Percentiles rank a stretch among this genome's conserved stretches.
phyloP scores from a whole-genome alignment of 768 basidiomycete genomes.

The Vararia minispora region DNA sequence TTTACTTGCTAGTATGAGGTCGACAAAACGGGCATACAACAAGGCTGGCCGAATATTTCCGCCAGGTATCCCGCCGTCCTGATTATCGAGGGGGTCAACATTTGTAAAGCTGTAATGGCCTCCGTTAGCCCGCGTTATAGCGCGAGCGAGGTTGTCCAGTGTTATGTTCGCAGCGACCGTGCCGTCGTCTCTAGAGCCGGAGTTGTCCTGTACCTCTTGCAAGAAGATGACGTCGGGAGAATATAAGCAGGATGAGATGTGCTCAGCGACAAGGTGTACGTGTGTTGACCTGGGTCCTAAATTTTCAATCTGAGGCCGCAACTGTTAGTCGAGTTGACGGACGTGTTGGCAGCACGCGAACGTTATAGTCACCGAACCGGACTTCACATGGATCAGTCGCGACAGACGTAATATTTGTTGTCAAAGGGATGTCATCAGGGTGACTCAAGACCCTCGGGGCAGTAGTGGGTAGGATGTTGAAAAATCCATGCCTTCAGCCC shows the following conservation, averaged over 20 bases:
- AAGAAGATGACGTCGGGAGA: constrained; percentile 51
- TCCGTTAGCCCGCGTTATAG: constrained; percentile 28
- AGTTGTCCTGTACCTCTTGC: constrained; percentile 56
- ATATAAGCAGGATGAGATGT: constrained; percentile 37
- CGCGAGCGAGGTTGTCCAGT: constrained; percentile 33
- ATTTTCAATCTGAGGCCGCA: constrained; percentile 37
- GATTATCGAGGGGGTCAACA: constrained; percentile 38
- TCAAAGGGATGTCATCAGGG: constrained; percentile 23
- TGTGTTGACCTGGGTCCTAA: constrained; percentile 38
- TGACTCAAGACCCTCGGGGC: constrained; percentile 34
- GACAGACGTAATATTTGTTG: constrained; percentile 27
- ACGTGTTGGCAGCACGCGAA: too few relatives aligned
- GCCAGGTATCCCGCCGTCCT: constrained; percentile 52
- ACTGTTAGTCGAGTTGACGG: not conserved
- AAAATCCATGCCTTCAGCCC: constrained; percentile 28
- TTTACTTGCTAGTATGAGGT: not conserved
- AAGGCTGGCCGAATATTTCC: constrained; percentile 54
- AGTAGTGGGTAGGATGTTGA: constrained; percentile 45
- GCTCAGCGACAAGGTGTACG: constrained; percentile 36
- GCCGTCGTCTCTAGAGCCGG: constrained; percentile 40
- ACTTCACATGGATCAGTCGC: constrained; percentile 28
- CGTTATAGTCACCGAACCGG: constrained; percentile 54
- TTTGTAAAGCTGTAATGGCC: constrained; percentile 34
- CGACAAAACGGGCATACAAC: constrained; percentile 24
- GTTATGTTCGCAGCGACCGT: constrained; percentile 43